Conservation (phyloP, 192 early-diverging fungal genomes). For the Spizellomyces sp. region DNA sequence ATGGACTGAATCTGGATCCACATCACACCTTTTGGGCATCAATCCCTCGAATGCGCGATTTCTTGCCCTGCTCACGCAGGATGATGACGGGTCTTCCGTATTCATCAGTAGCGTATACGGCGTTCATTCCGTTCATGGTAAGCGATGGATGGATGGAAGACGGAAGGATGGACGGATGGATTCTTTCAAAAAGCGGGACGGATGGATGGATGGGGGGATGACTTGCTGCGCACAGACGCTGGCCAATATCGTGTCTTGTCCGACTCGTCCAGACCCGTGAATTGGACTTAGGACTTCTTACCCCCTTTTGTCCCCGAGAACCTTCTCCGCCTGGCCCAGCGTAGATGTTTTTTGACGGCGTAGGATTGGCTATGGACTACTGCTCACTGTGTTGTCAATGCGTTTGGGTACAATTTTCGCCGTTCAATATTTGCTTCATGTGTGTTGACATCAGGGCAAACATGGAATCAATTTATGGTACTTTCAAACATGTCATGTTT, state of each 20-base stretch:
- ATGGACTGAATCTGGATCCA: too few relatives aligned
- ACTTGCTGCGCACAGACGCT: neutral
- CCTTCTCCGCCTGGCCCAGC: too few relatives aligned
- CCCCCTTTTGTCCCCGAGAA: too few relatives aligned
- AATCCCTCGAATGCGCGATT: slow-evolving; percentile 84
- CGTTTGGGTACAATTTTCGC: too few relatives aligned
- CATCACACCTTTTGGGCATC: slow-evolving; percentile 90
- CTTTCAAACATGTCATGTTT: too few relatives aligned
- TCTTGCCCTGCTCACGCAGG: slow-evolving; percentile 94
- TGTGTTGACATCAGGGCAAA: too few relatives aligned
- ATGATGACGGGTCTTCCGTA: slow-evolving; percentile 99
- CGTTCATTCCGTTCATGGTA: slow-evolving; percentile 26
- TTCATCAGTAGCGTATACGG: slow-evolving; percentile 92
- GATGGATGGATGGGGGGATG: neutral
- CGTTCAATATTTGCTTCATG: too few relatives aligned
- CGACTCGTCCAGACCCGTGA: neutral
- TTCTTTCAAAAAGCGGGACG: neutral
- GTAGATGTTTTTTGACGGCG: too few relatives aligned
- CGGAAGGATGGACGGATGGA: slow-evolving; percentile 12
- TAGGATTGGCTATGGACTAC: too few relatives aligned
- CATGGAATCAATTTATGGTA: too few relatives aligned
- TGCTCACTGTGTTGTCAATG: too few relatives aligned
- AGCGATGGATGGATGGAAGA: slow-evolving; percentile 1
- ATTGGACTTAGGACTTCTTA: neutral
- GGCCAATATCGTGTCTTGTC: neutral